Conservation (phyloP, 208 protist genomes). For the Endotrypanum monterogeii region DNA sequence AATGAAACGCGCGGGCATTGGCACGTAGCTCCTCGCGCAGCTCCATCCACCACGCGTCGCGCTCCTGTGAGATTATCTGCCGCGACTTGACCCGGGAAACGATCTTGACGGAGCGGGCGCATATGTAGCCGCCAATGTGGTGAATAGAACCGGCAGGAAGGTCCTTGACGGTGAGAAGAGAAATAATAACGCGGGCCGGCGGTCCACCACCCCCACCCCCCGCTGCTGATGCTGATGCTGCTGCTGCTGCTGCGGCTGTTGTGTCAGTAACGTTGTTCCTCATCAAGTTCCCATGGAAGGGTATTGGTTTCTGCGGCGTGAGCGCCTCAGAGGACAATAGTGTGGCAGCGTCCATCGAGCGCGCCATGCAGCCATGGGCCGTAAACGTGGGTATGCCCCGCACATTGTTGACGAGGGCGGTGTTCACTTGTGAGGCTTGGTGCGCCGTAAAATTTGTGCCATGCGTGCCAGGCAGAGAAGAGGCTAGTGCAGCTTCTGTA, state of each 20-base stretch:
- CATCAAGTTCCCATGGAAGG: conserved; percentile 1
- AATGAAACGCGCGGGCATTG: conserved; percentile 89
- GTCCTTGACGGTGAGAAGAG: conserved; percentile 88
- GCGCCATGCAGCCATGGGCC: not conserved
- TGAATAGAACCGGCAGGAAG: conserved; percentile 74
- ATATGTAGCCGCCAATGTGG: conserved; percentile 89
- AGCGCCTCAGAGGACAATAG: not conserved
- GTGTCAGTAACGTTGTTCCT: conserved; percentile 1
- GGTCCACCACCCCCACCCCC: conserved; percentile 5
- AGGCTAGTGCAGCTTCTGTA: not conserved
- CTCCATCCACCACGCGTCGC: conserved; percentile 94
- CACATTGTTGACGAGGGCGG: not conserved
- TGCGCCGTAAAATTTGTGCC: not conserved
- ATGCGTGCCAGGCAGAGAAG: not conserved
- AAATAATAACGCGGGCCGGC: conserved; percentile 42
- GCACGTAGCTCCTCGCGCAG: conserved; percentile 89
- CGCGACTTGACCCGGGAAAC: conserved; percentile 84
- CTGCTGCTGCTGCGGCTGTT: not conserved
- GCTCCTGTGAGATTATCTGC: conserved; percentile 85
- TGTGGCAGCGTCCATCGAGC: conserved; percentile 1
- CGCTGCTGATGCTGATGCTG: not conserved
- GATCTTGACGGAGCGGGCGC: conserved; percentile 89
- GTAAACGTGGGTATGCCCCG: not conserved
- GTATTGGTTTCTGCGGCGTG: not conserved
- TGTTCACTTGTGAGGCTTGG: not conserved